Conservation (phyloP, 2,329 filamentous ascomycete species). For the Pseudophaeomoniella oleicola region DNA sequence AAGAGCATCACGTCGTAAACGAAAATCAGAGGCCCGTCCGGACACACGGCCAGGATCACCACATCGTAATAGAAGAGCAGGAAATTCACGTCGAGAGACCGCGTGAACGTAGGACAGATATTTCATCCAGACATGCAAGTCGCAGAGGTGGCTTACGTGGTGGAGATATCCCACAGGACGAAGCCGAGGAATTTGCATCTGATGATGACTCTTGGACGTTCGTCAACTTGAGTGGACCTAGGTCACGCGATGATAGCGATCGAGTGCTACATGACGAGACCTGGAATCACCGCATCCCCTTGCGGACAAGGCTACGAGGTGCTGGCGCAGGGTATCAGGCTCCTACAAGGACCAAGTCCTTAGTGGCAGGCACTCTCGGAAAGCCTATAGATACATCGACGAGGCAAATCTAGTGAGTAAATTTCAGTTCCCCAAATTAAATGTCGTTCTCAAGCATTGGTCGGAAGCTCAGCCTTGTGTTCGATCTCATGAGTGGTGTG, state of each 20-base stretch:
- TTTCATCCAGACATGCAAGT: no score
- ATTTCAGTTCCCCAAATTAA: neutral
- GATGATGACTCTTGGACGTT: neutral
- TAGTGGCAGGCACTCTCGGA: neutral
- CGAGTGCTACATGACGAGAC: no score
- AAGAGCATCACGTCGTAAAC: neutral
- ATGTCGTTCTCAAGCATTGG: neutral
- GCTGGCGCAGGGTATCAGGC: constrained; percentile 1
- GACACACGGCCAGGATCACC: neutral
- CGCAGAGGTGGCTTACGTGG: no score
- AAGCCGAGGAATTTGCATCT: neutral
- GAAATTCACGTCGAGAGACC: neutral
- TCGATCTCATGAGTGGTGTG: no score
- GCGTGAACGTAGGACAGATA: no score
- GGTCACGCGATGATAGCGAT: no score
- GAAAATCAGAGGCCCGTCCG: neutral
- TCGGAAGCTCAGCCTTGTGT: neutral
- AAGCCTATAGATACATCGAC: neutral
- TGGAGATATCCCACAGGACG: neutral
- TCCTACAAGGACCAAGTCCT: neutral
- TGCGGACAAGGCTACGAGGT: neutral
- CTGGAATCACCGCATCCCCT: neutral
- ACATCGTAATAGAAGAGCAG: neutral
- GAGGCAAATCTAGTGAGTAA: neutral
- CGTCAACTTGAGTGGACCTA: neutral